Conservation (phyloP, 2,329 filamentous ascomycete genomes). For the Cordyceps javanica region DNA sequence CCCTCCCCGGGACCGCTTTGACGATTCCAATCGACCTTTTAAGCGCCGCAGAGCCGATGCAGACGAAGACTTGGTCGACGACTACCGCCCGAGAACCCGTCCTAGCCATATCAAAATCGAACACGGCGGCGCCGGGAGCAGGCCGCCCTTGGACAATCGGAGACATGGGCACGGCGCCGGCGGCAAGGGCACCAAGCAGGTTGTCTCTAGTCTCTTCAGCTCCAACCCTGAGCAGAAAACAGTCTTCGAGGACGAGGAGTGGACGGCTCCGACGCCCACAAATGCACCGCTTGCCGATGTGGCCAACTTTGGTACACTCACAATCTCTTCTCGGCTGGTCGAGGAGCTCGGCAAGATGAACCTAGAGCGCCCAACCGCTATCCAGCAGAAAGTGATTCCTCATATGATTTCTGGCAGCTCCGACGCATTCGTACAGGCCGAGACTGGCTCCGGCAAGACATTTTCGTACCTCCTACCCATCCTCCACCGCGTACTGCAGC, state of each 20-base stretch:
- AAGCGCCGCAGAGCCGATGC: slow-evolving; percentile 41
- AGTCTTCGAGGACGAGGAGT: slow-evolving; percentile 46
- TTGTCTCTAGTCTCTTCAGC: slow-evolving; percentile 89
- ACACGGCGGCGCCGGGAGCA: neutral
- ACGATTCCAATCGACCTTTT: slow-evolving; percentile 28
- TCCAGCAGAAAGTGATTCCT: slow-evolving; percentile 83
- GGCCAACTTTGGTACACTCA: slow-evolving; percentile 79
- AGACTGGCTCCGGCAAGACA: slow-evolving; percentile 97
- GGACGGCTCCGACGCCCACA: slow-evolving; percentile 63
- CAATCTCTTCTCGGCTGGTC: slow-evolving; percentile 73
- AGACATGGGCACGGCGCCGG: slow-evolving; percentile 16
- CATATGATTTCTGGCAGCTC: slow-evolving; percentile 73
- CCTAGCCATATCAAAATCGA: slow-evolving; percentile 6
- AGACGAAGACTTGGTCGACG: slow-evolving; percentile 8
- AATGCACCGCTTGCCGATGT: slow-evolving; percentile 86
- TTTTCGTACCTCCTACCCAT: slow-evolving; percentile 92
- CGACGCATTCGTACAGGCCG: slow-evolving; percentile 93
- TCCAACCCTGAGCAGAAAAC: slow-evolving; percentile 75
- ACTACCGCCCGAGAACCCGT: slow-evolving; percentile 1
- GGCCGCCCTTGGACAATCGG: neutral
- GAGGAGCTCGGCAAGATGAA: slow-evolving; percentile 81
- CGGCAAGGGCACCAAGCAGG: slow-evolving; percentile 38
- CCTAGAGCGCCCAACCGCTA: slow-evolving; percentile 86
- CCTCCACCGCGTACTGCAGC: slow-evolving; percentile 76
- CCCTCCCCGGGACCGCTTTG: slow-evolving; percentile 19